Base-by-base conservation (phyloP, 1,284 basidiomycete genomes). In the Ustilago lituana region DNA sequence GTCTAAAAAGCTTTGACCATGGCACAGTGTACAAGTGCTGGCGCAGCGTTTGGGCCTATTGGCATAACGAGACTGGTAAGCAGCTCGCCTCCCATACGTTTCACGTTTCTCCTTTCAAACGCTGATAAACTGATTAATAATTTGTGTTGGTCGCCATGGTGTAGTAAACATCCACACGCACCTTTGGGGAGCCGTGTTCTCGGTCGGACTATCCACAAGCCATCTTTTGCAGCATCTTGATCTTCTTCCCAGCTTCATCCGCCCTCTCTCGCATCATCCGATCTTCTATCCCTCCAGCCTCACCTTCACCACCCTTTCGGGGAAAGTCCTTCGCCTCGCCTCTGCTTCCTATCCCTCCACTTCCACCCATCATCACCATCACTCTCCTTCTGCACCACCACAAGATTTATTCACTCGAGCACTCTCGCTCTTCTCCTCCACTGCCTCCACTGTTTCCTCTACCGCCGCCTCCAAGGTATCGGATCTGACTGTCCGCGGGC, bases 81-180 rank as follows among this genome's bases (percentile, higher is more conserved):
- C 35, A 40, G 10, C 39, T 27, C 24, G n/a, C n/a, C n/a, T n/a
- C n/a, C n/a, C n/a, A n/a, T n/a, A n/a, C n/a, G n/a, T n/a, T n/a
- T n/a, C n/a, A n/a, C n/a, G n/a, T n/a, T n/a, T n/a, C n/a, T n/a
- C n/a, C n/a, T n/a, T n/a, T n/a, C n/a, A n/a, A n/a, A n/a, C n/a
- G n/a, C n/a, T n/a, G n/a, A n/a, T n/a, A n/a, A n/a, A n/a, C n/a
- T n/a, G n/a, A n/a, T n/a, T n/a, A n/a, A n/a, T 29, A 7, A 29
- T 12, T 12, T 29, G 7, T 29, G 7, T 23, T 29, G 17, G 14
- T 32, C 14, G 12, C 23, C 22, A 14, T 6, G 17, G 19, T 24
- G 23, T 65, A 93, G 91, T 95, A 63, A 95, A 96, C 83, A 93
- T 95, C 49, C 92, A 94, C 82, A 91, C 87, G 48, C 93, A 95